phyloP scores from a whole-genome alignment of 1,284 basidiomycete species.

The Cystobasidium sp. region DNA sequence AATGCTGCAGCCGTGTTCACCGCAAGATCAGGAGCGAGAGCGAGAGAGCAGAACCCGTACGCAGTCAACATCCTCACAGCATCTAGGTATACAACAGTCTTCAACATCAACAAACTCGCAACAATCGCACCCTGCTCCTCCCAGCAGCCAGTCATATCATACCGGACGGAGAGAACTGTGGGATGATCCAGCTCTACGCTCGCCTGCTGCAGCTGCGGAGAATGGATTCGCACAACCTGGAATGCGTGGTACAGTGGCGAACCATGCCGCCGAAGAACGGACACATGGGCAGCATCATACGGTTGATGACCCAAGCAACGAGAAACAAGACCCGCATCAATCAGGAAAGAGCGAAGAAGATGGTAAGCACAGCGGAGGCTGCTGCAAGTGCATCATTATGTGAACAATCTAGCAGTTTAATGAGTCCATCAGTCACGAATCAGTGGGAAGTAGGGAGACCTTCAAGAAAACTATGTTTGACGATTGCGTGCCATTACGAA shows the following conservation, averaged over 20 bases:
- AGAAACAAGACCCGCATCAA: neutral
- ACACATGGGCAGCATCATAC: neutral
- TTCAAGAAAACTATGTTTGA: too few species aligned
- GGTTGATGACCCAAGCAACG: neutral
- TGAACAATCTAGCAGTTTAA: neutral
- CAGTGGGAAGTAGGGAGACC: too few species aligned
- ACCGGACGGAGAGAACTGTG: neutral
- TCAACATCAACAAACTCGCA: neutral
- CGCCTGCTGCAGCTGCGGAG: neutral
- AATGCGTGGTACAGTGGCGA: neutral
- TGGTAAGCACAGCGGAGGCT: neutral
- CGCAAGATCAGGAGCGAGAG: neutral
- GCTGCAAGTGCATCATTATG: constrained; percentile 21
- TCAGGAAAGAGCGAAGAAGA: neutral
- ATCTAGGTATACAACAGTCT: neutral
- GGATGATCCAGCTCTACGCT: neutral
- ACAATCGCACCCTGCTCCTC: neutral
- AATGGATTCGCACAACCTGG: neutral
- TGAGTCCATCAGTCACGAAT: too few species aligned
- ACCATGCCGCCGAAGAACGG: neutral
- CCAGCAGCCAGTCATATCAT: neutral
- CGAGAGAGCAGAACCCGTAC: neutral
- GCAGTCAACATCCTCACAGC: neutral
- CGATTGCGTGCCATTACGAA: too few species aligned
- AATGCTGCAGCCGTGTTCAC: neutral